A percentile compares a stretch with the other conserved stretches of the same genome.
These are phyloP conservation scores for Pseudotsuga menziesii DNA, from an alignment of 75 land plant genomes.

Conservation along the genomic window DNA sequence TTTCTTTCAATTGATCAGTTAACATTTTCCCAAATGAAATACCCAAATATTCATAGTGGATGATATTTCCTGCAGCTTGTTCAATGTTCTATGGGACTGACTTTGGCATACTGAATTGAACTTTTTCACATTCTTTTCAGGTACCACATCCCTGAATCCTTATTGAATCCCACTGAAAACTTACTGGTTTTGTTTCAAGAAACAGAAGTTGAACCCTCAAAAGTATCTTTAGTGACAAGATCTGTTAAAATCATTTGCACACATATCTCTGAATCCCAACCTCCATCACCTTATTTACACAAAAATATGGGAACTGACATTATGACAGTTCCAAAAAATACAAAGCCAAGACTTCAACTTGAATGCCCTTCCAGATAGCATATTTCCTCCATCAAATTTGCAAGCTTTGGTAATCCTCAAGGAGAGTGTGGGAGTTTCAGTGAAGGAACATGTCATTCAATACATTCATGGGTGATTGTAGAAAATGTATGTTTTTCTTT, in stretches of 20 bases:
- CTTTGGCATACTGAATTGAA: background rate
- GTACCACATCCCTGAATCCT: slow-evolving; percentile 80
- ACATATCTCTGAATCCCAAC: slow-evolving; percentile 50
- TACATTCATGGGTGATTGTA: slow-evolving; percentile 20
- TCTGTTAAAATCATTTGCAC: slow-evolving; percentile 52
- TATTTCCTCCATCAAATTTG: slow-evolving; percentile 65
- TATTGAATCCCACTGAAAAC: slow-evolving; percentile 59
- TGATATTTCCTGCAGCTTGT: background rate
- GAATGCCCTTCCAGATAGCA: slow-evolving; percentile 51
- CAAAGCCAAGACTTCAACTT: slow-evolving; percentile 46
- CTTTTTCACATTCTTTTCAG: slow-evolving; percentile 24
- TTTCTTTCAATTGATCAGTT: background rate
- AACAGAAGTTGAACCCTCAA: slow-evolving; percentile 71
- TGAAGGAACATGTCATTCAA: slow-evolving; percentile 72
- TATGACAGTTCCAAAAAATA: slow-evolving; percentile 10
- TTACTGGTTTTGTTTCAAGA: slow-evolving; percentile 84
- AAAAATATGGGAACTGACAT: slow-evolving; percentile 6
- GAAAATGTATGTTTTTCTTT: background rate
- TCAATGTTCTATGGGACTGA: background rate
- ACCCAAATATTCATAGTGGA: background rate
- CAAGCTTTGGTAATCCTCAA: slow-evolving; percentile 86
- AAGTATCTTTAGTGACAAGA: slow-evolving; percentile 41
- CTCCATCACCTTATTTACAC: slow-evolving; percentile 54
- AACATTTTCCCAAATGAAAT: background rate
- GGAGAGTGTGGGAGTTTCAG: slow-evolving; percentile 69